Base-by-base conservation (phyloP, 2,329 filamentous ascomycete species). In the Pyricularia pennisetigena region DNA sequence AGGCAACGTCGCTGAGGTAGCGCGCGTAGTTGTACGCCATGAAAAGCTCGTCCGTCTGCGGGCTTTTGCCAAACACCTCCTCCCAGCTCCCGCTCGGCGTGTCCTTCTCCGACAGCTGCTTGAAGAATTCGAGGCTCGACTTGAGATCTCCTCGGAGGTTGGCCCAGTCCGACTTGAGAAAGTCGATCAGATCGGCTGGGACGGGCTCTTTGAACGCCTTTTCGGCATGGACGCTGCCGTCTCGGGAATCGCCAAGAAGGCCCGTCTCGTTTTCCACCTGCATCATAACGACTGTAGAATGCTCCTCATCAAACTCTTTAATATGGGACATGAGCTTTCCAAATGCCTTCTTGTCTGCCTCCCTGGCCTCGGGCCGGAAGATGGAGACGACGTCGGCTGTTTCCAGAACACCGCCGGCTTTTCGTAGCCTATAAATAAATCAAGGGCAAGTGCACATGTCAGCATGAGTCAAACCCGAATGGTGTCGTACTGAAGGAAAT, bases 221-320 rank as follows among this genome's bases (percentile, higher is more conserved):
- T 23, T 83, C 75, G 1, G 82, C 83, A 6, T 73, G 72, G 1
- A 72, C 71, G 3, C 78, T 81, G 2, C 80, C 75, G 71, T 85
- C 84, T 26, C 83, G 77, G 8, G 80, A 85, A 71, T 86, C 83
- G 0, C 83, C 82, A 0, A 86, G 75, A 0, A 86, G 69, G 0
- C 84, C 84, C 0, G 78, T 79, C 74, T 86, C 84, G 61, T 86
- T 86, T 73, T 86, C 82, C n/a, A 86, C 83, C 70, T 86, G 84
- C 0, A 85, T 79, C 84, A 86, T 86, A 2, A 86, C 70, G 0
- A 86, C 83, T 0, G 83, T 86, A 2, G 75, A 78, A 62, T 85
- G 76, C 12, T 77, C 72, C 1, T 74, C 74, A 64, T 86, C 83
- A 4, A 85, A 72, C 2, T 81, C 74, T 7, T 79, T 78, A 0